phyloP scores from a whole-genome alignment of 2,329 filamentous ascomycete genomes.

The Colletotrichum acutatum region DNA sequence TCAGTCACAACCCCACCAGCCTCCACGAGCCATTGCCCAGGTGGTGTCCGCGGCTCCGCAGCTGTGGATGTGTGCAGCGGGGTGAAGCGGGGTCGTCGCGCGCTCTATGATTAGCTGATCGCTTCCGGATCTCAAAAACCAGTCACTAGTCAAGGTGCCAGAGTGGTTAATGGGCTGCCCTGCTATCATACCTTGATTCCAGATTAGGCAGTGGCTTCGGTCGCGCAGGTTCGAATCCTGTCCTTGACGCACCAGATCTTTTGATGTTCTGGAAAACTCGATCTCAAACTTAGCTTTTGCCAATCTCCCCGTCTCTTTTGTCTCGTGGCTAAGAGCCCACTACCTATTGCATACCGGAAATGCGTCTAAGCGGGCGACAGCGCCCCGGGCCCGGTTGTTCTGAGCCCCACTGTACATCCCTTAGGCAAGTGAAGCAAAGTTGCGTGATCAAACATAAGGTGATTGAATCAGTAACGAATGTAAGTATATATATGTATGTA shows the following conservation, averaged over 20 bases:
- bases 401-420: no score
- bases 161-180: conserved; percentile 3
- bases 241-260: background rate
- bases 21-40: background rate
- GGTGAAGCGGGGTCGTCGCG: background rate
- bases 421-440: no score
- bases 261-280: background rate
- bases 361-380: no score
- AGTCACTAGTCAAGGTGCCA: background rate
- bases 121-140: fast-evolving
- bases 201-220: background rate
- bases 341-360: no score
- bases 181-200: background rate
- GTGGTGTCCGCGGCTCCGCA: background rate
- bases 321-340: no score
- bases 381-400: no score
- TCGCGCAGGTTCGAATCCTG: conserved; percentile 1
- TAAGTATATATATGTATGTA: no score
- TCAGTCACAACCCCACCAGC: background rate
- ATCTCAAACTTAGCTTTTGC: no score
- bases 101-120: background rate
- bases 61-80: background rate
- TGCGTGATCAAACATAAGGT: no score
- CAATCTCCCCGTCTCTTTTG: no score
- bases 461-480: no score